Evolutionary conservation across 192 early-diverging fungal species (phyloP).

Genomic region (Gaertneriomyces sp.): DNA sequence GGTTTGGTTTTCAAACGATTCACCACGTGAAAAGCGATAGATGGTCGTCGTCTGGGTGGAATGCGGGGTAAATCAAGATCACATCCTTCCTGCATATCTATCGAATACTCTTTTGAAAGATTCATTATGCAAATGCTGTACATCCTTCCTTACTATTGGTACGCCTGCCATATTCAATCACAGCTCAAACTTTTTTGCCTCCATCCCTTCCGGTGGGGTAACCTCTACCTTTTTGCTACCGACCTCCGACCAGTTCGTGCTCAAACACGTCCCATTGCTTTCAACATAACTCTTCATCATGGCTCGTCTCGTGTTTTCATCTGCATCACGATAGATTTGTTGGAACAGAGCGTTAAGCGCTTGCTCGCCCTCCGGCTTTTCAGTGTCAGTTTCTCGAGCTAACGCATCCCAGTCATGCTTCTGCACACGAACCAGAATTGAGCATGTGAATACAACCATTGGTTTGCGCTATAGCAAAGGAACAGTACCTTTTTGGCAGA

Average conservation of each 20-base stretch:
- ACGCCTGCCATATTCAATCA: slow-evolving; percentile 3
- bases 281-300: slow-evolving; percentile 99
- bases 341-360: slow-evolving; percentile 91
- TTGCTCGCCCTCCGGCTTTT: slow-evolving; percentile 86
- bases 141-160: no score
- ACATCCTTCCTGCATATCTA: no score
- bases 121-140: no score
- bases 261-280: slow-evolving; percentile 88
- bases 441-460: not conserved
- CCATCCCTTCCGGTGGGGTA: slow-evolving; percentile 88
- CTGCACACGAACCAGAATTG: slow-evolving; percentile 9
- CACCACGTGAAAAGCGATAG: no score
- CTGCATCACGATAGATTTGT: slow-evolving; percentile 85
- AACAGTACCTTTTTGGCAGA: slow-evolving; percentile 40
- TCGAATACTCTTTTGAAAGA: no score
- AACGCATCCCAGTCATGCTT: slow-evolving; percentile 83
- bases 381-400: slow-evolving; percentile 67
- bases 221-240: slow-evolving; percentile 77
- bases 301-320: slow-evolving; percentile 79
- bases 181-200: slow-evolving; percentile 68
- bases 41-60: no score
- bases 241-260: slow-evolving; percentile 95
- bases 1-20: no score
- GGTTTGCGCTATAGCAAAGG: not conserved
- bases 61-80: no score